Evolutionary conservation across 257 asterid species (phyloP), one percentile per base, ranked within the genome.

Genomic region (Solanum neorickii): DNA sequence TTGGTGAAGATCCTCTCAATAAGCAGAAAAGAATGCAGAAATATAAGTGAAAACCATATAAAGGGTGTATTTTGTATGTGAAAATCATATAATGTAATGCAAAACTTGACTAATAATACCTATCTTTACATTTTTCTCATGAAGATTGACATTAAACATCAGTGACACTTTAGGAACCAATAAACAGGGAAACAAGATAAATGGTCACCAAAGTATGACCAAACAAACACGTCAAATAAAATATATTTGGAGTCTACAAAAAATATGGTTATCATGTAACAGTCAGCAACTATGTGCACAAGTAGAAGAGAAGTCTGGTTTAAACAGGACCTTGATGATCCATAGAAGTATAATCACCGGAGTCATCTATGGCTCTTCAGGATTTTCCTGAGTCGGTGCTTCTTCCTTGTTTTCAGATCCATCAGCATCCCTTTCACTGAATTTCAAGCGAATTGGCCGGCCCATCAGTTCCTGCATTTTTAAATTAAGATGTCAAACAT

Each of bases 381-480:
- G 84, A 47, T 85, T 90, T 86, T 89, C 90, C 66, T 87, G 90
- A 0, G 86, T 87, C 1, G 82, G 42, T 62, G 59, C 89, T 66
- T 93, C 92, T 23, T 86, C 88, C 70, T 83, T 84, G 29, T 91
- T 87, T 86, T 87, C 90, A 33, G 94, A 89, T 86, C 87, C 88
- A 59, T 86, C 92, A 5, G 84, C 69, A 80, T 86, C 88, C 91
- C 68, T 93, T 83, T 92, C 96, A n/a, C 98, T 95, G 84, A 94
- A 86, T 84, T 93, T 95, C 92, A 96, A 86, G 44, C 89, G 89
- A 60, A 96, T 78, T 47, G 95, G 95, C 83, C 99, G 91, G 65
- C 98, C 96, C 93, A 95, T 77, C 91, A 96, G 86, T 86, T 96
- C 99, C 99, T 96, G 89, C 91, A 69, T 49, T 41, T 78, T 25